Evolutionary conservation across 2,329 filamentous ascomycete genomes (phyloP), one percentile per base, ranked within the genome.

Genomic region (Chlorencoelia australis): DNA sequence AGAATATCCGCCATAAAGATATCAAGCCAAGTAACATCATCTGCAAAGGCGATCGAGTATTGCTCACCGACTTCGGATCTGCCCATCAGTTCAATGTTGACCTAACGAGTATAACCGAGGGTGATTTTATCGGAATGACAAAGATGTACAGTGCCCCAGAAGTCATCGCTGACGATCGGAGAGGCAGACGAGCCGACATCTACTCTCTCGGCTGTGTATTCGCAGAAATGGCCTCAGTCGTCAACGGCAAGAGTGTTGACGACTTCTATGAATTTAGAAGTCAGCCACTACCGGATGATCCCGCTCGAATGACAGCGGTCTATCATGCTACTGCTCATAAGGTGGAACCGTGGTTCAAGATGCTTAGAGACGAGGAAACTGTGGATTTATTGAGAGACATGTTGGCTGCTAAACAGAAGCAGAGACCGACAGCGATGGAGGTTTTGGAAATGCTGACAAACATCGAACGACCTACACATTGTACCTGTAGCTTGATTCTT

Each of bases 1-100:
- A 29, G 5, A 46, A 43, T 19, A 36, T 45, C 4, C 32, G 43
- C 11, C 45, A 47, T 15, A 47, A 47, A 21, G 45, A 47, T 20
- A 47, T 47, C 24, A 47, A 45, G 32, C 43, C 45, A 7, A 44
- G 41, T 22, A 47, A 47, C 9, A 37, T 39, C 5, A 41, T 47
- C 14, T 41, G 38, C 19, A 47, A 47, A 24, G 39, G 34, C 7
- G 31, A 38, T 11, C 33, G 40, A 15, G 30, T 47, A 7, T 44
- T 36, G n/a, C 33, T 47, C n/a, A 45, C 45, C 2, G 45, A 47
- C 19, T 47, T 43, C 16, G 45, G 45, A 10, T 40, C 40, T 3
- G 40, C 45, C 5, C 35, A 39, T 33, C 33, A 45, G 15, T 42
- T 45, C 17, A 46, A 31, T 30, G 31, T 27, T 7, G 43, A 40